These are phyloP conservation scores for Hericium alpestre DNA, from an alignment of 768 basidiomycete genomes.

Conservation along the genomic window DNA sequence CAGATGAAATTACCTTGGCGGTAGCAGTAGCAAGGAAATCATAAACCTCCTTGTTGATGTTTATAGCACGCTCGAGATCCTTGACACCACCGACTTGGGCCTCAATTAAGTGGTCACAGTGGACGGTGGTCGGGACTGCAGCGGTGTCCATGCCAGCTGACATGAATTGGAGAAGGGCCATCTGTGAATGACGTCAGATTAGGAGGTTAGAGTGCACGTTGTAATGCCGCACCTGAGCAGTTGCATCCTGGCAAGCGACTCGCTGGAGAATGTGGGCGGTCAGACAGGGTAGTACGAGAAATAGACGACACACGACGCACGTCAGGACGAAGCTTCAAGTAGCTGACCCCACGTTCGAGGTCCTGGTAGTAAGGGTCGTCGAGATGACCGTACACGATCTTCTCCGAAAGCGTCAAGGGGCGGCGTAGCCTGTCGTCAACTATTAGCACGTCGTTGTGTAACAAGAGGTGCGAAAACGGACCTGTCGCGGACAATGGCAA, in stretches of 20 bases:
- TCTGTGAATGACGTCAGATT: slow-evolving; percentile 36
- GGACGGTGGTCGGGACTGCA: slow-evolving; percentile 95
- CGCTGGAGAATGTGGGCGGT: slow-evolving; percentile 34
- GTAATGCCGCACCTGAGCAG: slow-evolving; percentile 44
- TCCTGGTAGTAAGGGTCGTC: slow-evolving; percentile 90
- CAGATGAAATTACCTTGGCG: slow-evolving; percentile 53
- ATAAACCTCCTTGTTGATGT: slow-evolving; percentile 97
- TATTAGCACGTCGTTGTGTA: neutral
- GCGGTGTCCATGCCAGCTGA: slow-evolving; percentile 97
- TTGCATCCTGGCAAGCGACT: slow-evolving; percentile 86
- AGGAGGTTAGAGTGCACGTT: neutral
- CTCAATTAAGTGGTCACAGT: slow-evolving; percentile 99
- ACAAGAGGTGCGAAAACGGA: slow-evolving; percentile 19
- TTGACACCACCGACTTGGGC: slow-evolving; percentile 89
- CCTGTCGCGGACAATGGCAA: slow-evolving; percentile 79
- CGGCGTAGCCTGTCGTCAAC: slow-evolving; percentile 56
- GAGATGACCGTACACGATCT: slow-evolving; percentile 95
- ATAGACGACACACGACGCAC: slow-evolving; percentile 46
- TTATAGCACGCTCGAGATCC: slow-evolving; percentile 85
- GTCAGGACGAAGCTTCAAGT: slow-evolving; percentile 96
- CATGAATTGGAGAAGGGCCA: slow-evolving; percentile 99
- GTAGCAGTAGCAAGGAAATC: slow-evolving; percentile 97
- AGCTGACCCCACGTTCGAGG: slow-evolving; percentile 83
- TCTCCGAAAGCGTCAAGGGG: slow-evolving; percentile 89
- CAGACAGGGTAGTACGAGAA: slow-evolving; percentile 5